A percentile compares a stretch with the other conserved stretches of the same genome.
These are phyloP conservation scores for Nicotiana tomentosiformis DNA, from an alignment of 257 asterid species.

Conservation along the genomic window DNA sequence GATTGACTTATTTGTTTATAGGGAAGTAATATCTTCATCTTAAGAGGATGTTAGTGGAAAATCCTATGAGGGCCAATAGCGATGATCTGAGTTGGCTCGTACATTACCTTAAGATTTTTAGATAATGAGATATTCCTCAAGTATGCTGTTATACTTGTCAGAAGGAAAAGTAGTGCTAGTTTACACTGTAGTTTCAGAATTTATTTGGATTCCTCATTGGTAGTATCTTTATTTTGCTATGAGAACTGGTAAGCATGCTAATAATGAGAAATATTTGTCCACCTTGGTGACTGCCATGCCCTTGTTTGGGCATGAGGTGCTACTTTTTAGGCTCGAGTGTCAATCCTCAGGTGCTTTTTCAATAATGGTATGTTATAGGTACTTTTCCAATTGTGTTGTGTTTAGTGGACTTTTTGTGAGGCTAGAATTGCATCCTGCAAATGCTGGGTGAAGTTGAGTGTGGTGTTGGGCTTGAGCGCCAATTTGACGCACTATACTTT, in stretches of 20 bases:
- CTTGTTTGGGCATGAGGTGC: not conserved
- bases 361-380: not conserved
- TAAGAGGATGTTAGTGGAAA: not conserved
- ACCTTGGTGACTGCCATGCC: not conserved
- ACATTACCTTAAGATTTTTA: not conserved
- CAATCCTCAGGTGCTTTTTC: not conserved
- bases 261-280: not conserved
- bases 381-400: not conserved
- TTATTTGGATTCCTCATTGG: not conserved
- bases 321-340: not conserved
- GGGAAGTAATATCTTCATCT: not conserved
- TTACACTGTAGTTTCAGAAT: not conserved
- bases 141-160: not conserved
- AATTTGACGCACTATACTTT: not conserved
- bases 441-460: not conserved
- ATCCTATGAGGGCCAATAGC: not conserved
- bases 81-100: not conserved
- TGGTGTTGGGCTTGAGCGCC: not conserved
- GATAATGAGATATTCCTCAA: not conserved
- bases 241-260: not conserved
- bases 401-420: not conserved
- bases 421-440: not conserved
- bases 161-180: not conserved
- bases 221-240: not conserved
- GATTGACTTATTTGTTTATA: not conserved